A percentile compares a stretch with the other conserved stretches of the same genome.
These are phyloP conservation scores for Hirschioporus abietinus DNA, from an alignment of 768 basidiomycete genomes.

Conservation along the genomic window DNA sequence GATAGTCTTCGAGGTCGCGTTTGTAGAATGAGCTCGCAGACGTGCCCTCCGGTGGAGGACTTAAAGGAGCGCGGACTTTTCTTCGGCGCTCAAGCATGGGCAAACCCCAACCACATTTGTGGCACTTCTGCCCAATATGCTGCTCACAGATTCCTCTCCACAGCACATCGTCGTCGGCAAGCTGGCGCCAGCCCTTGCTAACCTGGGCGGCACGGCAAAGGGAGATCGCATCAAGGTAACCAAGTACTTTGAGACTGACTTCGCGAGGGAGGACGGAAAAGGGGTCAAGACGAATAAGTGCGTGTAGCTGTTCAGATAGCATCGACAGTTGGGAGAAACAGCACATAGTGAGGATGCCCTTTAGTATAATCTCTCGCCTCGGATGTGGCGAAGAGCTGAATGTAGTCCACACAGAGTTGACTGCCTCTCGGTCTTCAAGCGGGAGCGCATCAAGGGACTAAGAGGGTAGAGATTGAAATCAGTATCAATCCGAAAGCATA, in stretches of 20 bases:
- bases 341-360: conserved; percentile 97
- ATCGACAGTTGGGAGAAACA: conserved; percentile 98
- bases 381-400: conserved; percentile 94
- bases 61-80: conserved; percentile 34
- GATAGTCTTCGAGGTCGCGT: conserved; percentile 31
- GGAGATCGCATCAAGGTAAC: conserved; percentile 86
- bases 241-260: conserved; percentile 79
- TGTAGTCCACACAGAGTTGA: conserved; percentile 92
- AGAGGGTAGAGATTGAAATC: conserved; percentile 4
- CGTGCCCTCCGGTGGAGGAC: conserved; percentile 33
- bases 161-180: conserved; percentile 93
- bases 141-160: conserved; percentile 98
- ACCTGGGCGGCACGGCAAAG: conserved; percentile 94
- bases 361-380: conserved; percentile 88
- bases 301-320: conserved; percentile 84
- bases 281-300: conserved; percentile 94
- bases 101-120: conserved; percentile 96
- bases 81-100: conserved; percentile 82
- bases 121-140: conserved; percentile 95
- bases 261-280: conserved; percentile 89
- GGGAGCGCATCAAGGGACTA: conserved; percentile 90
- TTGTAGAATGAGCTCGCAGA: conserved; percentile 29
- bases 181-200: conserved; percentile 70
- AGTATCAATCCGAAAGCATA: not conserved
- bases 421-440: conserved; percentile 76